phyloP scores from a whole-genome alignment of 202 grass and related monocot genomes.

The Bolboschoenoplectus hybrid region DNA sequence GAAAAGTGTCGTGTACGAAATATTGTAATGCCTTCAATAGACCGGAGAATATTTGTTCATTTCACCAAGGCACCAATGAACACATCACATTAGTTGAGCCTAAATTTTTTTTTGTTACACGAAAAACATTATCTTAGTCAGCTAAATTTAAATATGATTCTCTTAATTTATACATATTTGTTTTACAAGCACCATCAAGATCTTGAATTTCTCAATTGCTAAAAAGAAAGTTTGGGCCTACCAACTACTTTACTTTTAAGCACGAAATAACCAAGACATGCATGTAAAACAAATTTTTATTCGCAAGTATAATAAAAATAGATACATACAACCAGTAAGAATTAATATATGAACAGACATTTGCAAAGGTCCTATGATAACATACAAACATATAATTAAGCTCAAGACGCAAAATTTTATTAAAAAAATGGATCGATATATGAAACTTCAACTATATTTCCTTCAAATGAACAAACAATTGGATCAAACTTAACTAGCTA shows the following conservation, averaged over 20 bases:
- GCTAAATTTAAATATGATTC: background rate
- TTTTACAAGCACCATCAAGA: background rate
- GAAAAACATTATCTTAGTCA: background rate
- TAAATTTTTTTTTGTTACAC: background rate
- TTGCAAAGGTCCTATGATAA: background rate
- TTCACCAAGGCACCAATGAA: background rate
- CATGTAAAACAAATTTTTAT: background rate
- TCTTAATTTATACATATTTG: background rate
- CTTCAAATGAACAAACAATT: background rate
- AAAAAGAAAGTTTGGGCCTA: background rate
- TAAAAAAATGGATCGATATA: background rate
- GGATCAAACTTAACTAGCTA: background rate
- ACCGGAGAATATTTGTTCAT: background rate
- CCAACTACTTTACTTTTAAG: background rate
- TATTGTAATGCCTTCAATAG: constrained; percentile 18
- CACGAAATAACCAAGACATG: constrained; percentile 6
- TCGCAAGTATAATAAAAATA: background rate
- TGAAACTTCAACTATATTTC: background rate
- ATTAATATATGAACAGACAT: background rate
- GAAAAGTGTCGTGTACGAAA: background rate
- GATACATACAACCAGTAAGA: background rate
- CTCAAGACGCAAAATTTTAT: background rate
- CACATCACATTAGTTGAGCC: background rate
- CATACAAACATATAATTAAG: background rate
- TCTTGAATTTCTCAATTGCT: background rate